Conservation (phyloP, 495 filamentous ascomycete species). For the Letharia lupina region DNA sequence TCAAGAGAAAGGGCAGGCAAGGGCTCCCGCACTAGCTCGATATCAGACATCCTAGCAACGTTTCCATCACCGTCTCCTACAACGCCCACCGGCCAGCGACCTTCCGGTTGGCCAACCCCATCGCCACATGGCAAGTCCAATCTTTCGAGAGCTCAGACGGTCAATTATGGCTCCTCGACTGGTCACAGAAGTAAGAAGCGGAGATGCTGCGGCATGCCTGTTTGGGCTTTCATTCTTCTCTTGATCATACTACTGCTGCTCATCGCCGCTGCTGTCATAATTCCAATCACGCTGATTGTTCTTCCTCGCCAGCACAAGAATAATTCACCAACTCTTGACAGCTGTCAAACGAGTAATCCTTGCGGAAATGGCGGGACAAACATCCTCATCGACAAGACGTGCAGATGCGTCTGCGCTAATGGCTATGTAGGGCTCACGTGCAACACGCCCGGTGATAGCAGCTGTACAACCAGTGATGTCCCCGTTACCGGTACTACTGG, state of each 20-base stretch:
- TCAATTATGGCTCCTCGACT: constrained; percentile 17
- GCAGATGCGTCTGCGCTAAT: constrained; percentile 79
- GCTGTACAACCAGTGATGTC: constrained; percentile 63
- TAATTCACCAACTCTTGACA: constrained; percentile 29
- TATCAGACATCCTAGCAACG: constrained; percentile 85
- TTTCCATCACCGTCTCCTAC: constrained; percentile 75
- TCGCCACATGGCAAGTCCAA: constrained; percentile 27
- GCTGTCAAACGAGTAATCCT: constrained; percentile 44
- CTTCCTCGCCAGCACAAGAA: constrained; percentile 50
- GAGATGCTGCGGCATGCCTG: constrained; percentile 66
- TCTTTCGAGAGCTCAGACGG: constrained; percentile 19
- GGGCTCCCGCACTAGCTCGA: constrained; percentile 45
- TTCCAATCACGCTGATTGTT: constrained; percentile 76
- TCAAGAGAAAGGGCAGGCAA: constrained; percentile 18
- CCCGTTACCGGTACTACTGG: constrained; percentile 33
- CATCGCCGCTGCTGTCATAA: constrained; percentile 78
- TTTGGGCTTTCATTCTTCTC: constrained; percentile 68
- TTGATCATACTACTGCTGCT: constrained; percentile 60
- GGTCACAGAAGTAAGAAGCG: constrained; percentile 15
- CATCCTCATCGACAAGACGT: constrained; percentile 53
- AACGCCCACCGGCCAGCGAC: constrained; percentile 35
- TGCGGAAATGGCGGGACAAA: constrained; percentile 80
- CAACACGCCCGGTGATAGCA: constrained; percentile 47
- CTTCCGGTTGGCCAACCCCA: constrained; percentile 37
- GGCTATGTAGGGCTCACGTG: constrained; percentile 79